A percentile compares a stretch with the other conserved stretches of the same genome.
Evolutionary conservation across 768 basidiomycete genomes (phyloP).

Genomic region (Suillus luteus): DNA sequence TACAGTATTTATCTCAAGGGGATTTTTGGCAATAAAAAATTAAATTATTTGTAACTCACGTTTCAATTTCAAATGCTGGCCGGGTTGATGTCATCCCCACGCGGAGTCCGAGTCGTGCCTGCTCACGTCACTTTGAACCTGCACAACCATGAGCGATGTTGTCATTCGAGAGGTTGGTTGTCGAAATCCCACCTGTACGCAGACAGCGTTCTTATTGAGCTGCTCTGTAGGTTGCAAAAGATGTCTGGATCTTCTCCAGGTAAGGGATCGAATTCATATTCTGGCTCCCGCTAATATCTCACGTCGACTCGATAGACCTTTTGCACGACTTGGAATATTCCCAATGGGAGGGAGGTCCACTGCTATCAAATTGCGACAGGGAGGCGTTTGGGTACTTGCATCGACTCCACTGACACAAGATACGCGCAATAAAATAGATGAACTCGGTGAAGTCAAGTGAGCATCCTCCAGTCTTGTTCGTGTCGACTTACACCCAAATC

Average conservation of each 20-base stretch:
- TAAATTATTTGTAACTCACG: not conserved
- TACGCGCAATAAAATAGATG: conserved; percentile 62
- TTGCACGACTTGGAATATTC: conserved; percentile 62
- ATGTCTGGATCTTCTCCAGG: conserved; percentile 70
- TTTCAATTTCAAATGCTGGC: not conserved
- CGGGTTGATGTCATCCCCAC: not conserved
- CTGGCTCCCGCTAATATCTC: conserved; percentile 13
- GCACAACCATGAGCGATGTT: conserved; percentile 33
- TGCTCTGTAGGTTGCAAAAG: conserved; percentile 43
- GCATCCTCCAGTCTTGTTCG: conserved; percentile 17
- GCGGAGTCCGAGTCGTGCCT: not conserved
- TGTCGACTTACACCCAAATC: conserved; percentile 9
- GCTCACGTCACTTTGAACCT: not conserved
- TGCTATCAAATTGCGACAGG: conserved; percentile 66
- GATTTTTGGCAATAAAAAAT: not conserved
- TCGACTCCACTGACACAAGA: conserved; percentile 70
- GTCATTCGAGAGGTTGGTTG: conserved; percentile 46
- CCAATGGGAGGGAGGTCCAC: conserved; percentile 86
- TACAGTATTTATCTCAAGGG: not conserved
- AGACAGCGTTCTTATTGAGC: not conserved
- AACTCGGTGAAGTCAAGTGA: conserved; percentile 71
- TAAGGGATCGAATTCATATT: conserved; percentile 25
- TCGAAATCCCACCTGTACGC: conserved; percentile 3
- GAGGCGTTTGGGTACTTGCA: conserved; percentile 81
- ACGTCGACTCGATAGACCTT: conserved; percentile 48